Evolutionary conservation across 2,329 filamentous ascomycete genomes (phyloP), one percentile per base, ranked within the genome.

Genomic region (Curvularia sp.): DNA sequence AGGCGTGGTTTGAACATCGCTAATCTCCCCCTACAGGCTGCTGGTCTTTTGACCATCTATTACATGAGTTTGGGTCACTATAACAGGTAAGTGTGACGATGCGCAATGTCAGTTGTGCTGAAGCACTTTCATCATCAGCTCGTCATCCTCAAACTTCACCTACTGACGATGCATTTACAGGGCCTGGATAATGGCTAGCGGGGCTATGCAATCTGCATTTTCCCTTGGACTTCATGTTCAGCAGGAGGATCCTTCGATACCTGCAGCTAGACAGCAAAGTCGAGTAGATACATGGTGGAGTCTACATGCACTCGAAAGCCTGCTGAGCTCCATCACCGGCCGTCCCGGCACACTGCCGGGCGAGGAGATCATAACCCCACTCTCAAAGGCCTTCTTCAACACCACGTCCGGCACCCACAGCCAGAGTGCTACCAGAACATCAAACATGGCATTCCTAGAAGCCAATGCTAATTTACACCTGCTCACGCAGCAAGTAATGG

Each of bases 241-340:
- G n/a, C 73, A 74, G 25, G 57, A 68, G 12, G 62, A 63, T 18
- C 55, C 59, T 4, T 56, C 60, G 10, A 47, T 66, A 10, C 30
- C 59, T 1, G 56, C 65, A 8, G 39, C 56, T 4, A 53, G 61
- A 28, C 71, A 69, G 54, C 74, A 78, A 61, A 66, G 66, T 13
- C 60, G 70, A 46, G 60, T 70, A 6, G 67, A 72, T 23, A 67
- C 73, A 18, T 79, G 77, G 77, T 77, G 77, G 72, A 70, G 72
- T 21, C 39, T 79, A 10, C 69, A 72, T 47, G 67, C 68, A 8
- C 39, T 75, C 10, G 77, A 79, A 46, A 66, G 66, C 19, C 53
- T 77, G 0, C 56, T 78, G 3, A 67, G 69, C 12, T 63, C 74
- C 3, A 69, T 77, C 21, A 75, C 73, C 3, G 77, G 77, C 1